A percentile compares a stretch with the other conserved stretches of the same genome.
Evolutionary conservation across 257 asterid species (phyloP).

Genomic region (Scutellaria baicalensis): DNA sequence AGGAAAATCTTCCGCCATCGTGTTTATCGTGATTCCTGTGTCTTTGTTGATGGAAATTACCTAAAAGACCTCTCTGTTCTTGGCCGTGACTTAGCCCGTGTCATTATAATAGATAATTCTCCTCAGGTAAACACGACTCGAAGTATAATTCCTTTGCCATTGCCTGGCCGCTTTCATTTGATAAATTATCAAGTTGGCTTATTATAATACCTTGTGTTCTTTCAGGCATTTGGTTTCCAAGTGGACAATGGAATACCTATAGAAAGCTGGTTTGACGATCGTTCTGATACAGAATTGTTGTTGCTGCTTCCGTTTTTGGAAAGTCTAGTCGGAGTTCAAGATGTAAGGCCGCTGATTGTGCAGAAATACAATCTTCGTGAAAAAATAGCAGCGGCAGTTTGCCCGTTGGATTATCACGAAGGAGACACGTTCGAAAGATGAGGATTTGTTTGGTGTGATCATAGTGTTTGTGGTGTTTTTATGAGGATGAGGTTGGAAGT

Average conservation of each 20-base stretch:
- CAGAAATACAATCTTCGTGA: constrained; percentile 60
- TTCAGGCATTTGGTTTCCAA: constrained; percentile 97
- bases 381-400: constrained; percentile 68
- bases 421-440: constrained; percentile 41
- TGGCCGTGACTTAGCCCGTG: constrained; percentile 90
- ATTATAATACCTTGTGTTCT: not conserved
- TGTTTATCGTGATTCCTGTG: constrained; percentile 91
- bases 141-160: not conserved
- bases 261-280: constrained; percentile 96
- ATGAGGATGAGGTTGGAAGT: not conserved
- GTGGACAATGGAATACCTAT: constrained; percentile 98
- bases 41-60: constrained; percentile 83
- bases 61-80: constrained; percentile 93
- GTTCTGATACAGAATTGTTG: constrained; percentile 58
- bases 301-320: constrained; percentile 74
- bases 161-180: not conserved
- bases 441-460: not conserved
- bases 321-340: constrained; percentile 71
- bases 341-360: constrained; percentile 80
- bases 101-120: constrained; percentile 85
- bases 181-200: not conserved
- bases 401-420: constrained; percentile 38
- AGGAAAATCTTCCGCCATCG: constrained; percentile 92
- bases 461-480: not conserved
- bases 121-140: constrained; percentile 65